Base-by-base conservation (phyloP, 805 yeast species). In the Candida ulmi region DNA sequence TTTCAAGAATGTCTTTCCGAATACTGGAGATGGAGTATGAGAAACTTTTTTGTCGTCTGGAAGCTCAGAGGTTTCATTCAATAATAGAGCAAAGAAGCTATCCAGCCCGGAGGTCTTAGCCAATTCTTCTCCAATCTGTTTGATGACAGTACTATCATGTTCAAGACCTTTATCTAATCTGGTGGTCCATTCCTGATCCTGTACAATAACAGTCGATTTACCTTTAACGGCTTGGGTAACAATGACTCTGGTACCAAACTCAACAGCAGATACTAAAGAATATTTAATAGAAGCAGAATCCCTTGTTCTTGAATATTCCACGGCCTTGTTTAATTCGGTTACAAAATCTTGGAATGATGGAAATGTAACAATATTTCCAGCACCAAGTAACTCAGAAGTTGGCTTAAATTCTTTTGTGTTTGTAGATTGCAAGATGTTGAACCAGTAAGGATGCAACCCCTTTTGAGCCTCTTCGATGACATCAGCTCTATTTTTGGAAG, bases 361-460 rank as follows among this genome's bases (percentile, higher is more conserved):
- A 45, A 87, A 80, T 15, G 50, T 47, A 2, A 68, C 58, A 0
- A 50, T 54, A 11, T 67, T 62, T 8, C 51, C 47, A 11, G 47
- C 47, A 1, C 76, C 78, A 34, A 75, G 48, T 9, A 73, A 51
- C 19, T 72, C 75, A 3, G 58, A 31, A 0, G 78, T 70, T 0
- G 76, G 48, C 31, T 66, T 69, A 47, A 62, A 66, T n/a, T 65
- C 72, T 1, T 46, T 44, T 0, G 71, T 63, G 33, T 67, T 69
- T 3, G 76, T 61, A 0, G 82, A 66, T 37, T 64, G 71, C 26
- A 68, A 60, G 4, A 81, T 61, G 34, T 72, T 72, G 55, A 79
- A 84, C 87, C 90, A 83, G 57, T 83, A 76, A 0, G 96, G 96
- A 57, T 88, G 80, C 23, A 91, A 62, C 0, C 97, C 97, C 45